These are phyloP conservation scores for Coriolopsis trogii DNA, from an alignment of 1,284 basidiomycete genomes.

Conservation along the genomic window DNA sequence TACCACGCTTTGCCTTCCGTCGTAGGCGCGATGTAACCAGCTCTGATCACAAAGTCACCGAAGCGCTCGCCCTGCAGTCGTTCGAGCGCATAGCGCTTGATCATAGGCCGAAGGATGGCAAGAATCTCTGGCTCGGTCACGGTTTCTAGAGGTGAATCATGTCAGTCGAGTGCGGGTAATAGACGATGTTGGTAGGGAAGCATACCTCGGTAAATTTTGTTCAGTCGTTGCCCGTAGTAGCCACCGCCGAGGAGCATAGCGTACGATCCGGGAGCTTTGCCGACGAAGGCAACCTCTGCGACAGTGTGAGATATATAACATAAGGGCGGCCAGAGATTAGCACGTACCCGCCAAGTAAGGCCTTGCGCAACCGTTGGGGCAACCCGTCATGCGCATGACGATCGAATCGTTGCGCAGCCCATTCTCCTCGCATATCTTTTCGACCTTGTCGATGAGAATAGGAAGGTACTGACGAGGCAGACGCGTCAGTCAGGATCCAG, in stretches of 20 bases:
- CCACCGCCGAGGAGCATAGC: slow-evolving; percentile 96
- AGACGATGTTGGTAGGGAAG: slow-evolving; percentile 3
- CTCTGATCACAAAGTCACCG: slow-evolving; percentile 93
- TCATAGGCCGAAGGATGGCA: slow-evolving; percentile 88
- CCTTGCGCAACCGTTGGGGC: slow-evolving; percentile 92
- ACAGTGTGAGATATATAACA: background rate
- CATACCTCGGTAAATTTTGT: slow-evolving; percentile 88
- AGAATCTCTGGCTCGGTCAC: slow-evolving; percentile 96
- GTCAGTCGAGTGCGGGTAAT: background rate
- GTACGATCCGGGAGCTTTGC: slow-evolving; percentile 94
- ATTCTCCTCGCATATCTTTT: slow-evolving; percentile 92
- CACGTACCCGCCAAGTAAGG: slow-evolving; percentile 87
- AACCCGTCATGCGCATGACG: slow-evolving; percentile 98
- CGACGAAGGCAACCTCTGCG: slow-evolving; percentile 92
- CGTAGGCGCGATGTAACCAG: slow-evolving; percentile 83
- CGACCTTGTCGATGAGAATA: slow-evolving; percentile 92
- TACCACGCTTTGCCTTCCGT: slow-evolving; percentile 84
- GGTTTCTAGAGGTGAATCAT: slow-evolving; percentile 59
- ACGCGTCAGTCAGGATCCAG: no score
- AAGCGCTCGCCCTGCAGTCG: slow-evolving; percentile 90
- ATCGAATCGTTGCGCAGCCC: slow-evolving; percentile 93
- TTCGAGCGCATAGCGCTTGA: slow-evolving; percentile 91
- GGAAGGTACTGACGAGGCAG: slow-evolving; percentile 98
- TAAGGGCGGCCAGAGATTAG: background rate
- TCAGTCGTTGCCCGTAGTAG: slow-evolving; percentile 90